These are phyloP conservation scores for Haematococcus sp. DNA, from an alignment of 139 green algal genomes.

Conservation along the genomic window DNA sequence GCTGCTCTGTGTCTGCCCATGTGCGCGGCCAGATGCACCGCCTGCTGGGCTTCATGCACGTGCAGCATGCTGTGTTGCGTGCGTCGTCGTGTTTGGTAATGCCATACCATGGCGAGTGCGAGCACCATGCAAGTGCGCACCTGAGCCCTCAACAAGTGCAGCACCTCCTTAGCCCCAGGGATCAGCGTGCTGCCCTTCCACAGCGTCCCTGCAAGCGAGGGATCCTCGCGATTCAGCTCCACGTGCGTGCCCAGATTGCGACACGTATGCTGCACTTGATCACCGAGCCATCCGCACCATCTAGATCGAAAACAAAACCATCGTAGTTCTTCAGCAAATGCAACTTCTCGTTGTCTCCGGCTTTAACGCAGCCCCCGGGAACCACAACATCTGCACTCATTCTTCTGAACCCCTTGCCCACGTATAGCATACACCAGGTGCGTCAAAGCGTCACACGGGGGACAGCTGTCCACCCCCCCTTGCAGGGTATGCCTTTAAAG, in stretches of 20 bases:
- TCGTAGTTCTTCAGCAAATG: conserved; percentile 31
- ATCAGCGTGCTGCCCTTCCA: conserved; percentile 41
- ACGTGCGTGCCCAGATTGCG: neutral
- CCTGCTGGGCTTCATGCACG: too few relatives aligned
- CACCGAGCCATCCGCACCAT: conserved; percentile 18
- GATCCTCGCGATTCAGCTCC: neutral
- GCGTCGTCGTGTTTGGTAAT: too few relatives aligned
- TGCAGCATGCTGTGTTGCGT: too few relatives aligned
- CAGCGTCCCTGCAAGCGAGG: conserved; percentile 6
- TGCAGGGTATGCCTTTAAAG: too few relatives aligned
- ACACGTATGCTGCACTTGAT: neutral
- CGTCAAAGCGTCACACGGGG: too few relatives aligned
- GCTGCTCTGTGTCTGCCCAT: too few relatives aligned
- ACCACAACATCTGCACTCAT: conserved; percentile 11
- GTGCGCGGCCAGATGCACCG: too few relatives aligned
- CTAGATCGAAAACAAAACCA: conserved; percentile 40
- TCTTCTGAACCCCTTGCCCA: too few relatives aligned
- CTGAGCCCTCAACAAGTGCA: conserved; percentile 23
- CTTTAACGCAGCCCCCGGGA: neutral
- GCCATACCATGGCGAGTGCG: too few relatives aligned
- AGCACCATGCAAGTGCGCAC: neutral
- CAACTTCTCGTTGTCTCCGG: conserved; percentile 25
- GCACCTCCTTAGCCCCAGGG: conserved; percentile 23
- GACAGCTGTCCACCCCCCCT: too few relatives aligned
- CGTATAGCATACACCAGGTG: too few relatives aligned